These are phyloP conservation scores for Candida mesenterica DNA, from an alignment of 1,139 yeast genomes.

Conservation along the genomic window DNA sequence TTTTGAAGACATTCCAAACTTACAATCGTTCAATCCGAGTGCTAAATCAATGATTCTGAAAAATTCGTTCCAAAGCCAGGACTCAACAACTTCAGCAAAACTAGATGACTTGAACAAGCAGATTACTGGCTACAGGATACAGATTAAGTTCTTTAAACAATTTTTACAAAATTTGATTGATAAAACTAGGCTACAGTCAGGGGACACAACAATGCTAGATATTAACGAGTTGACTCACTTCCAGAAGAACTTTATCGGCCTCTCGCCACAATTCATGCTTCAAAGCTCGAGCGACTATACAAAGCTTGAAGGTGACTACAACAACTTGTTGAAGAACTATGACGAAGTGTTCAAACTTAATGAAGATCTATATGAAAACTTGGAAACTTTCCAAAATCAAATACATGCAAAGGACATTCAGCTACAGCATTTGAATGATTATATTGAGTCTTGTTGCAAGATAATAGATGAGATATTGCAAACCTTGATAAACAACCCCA, in stretches of 20 bases:
- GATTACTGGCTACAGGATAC: constrained; percentile 43
- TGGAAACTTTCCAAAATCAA: constrained; percentile 36
- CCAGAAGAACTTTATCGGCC: constrained; percentile 21
- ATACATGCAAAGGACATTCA: constrained; percentile 26
- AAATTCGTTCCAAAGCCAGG: constrained; percentile 14
- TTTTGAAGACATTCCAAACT: constrained; percentile 10
- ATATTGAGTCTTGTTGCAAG: constrained; percentile 17
- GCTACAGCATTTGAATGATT: constrained; percentile 16
- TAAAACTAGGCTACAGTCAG: constrained; percentile 16
- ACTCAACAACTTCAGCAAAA: constrained; percentile 17
- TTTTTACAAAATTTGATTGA: constrained; percentile 40
- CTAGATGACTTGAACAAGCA: constrained; percentile 38
- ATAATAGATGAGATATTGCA: constrained; percentile 25
- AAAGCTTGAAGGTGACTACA: constrained; percentile 15
- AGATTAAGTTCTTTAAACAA: constrained; percentile 41
- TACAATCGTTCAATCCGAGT: constrained; percentile 8
- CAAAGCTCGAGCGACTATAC: constrained; percentile 6
- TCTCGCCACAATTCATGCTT: constrained; percentile 13
- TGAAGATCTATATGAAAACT: constrained; percentile 37
- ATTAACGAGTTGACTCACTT: constrained; percentile 24
- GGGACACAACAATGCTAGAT: constrained; percentile 15
- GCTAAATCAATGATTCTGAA: constrained; percentile 7
- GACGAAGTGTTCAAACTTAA: constrained; percentile 38
- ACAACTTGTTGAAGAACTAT: constrained; percentile 27
- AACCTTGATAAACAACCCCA: constrained; percentile 20